Percentiles rank a stretch among this genome's conserved stretches.
Evolutionary conservation across 768 basidiomycete species (phyloP).

Genomic region (Porphyrellus cyaneotinctus): DNA sequence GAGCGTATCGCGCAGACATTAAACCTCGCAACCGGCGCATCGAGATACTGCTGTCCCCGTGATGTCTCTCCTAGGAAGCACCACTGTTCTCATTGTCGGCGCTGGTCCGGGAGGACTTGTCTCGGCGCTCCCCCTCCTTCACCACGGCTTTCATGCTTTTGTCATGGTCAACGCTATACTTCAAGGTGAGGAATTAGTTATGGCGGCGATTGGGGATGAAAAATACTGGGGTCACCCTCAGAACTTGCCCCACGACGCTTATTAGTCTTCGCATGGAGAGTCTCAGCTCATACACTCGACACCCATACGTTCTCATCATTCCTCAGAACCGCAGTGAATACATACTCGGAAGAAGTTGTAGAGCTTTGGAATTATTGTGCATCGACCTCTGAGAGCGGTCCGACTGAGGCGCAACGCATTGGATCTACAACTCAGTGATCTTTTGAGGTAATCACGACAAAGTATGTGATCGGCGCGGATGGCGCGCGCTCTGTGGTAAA

Average conservation of each 20-base stretch:
- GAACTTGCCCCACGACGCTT: slow-evolving; percentile 19
- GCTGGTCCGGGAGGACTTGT: slow-evolving; percentile 50
- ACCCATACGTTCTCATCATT: slow-evolving; percentile 32
- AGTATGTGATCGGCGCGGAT: too few relatives aligned
- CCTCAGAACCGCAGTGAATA: neutral
- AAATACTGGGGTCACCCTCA: slow-evolving; percentile 21
- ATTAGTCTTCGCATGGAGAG: neutral
- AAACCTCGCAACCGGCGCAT: too few relatives aligned
- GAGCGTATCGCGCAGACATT: too few relatives aligned
- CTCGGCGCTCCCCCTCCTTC: slow-evolving; percentile 41
- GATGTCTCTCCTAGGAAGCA: slow-evolving; percentile 31
- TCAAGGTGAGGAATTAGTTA: slow-evolving; percentile 28
- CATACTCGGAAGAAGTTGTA: slow-evolving; percentile 33
- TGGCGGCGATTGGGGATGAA: slow-evolving; percentile 37
- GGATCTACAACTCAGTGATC: slow-evolving; percentile 12
- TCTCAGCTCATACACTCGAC: slow-evolving; percentile 34
- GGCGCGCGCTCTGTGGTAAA: too few relatives aligned
- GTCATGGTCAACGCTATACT: slow-evolving; percentile 25
- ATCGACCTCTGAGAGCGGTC: neutral
- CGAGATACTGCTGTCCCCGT: too few relatives aligned
- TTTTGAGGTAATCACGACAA: neutral
- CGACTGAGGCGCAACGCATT: neutral
- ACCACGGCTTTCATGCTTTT: slow-evolving; percentile 40
- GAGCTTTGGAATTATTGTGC: slow-evolving; percentile 24
- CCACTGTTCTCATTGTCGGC: slow-evolving; percentile 47